Evolutionary conservation across 2,329 filamentous ascomycete species (phyloP).

Genomic region (Septoria linicola): DNA sequence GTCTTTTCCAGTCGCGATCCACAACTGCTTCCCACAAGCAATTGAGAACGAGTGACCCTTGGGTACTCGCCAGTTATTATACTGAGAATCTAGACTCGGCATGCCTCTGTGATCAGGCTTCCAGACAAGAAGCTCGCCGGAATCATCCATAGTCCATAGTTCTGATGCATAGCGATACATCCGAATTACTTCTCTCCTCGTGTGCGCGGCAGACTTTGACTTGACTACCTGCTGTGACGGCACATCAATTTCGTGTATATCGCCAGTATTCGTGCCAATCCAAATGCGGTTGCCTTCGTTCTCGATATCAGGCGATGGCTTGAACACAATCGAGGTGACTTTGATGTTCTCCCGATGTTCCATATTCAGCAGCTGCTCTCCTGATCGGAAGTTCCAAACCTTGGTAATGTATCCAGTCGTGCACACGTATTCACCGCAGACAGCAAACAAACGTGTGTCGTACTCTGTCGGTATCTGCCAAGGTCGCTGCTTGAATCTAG

Average conservation of each 20-base stretch:
- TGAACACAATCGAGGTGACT: conserved; percentile 79
- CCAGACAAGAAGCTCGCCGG: conserved; percentile 85
- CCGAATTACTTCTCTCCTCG: conserved; percentile 73
- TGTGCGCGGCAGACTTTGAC: conserved; percentile 70
- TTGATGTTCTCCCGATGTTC: conserved; percentile 82
- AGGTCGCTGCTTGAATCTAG: conserved; percentile 68
- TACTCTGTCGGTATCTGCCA: conserved; percentile 80
- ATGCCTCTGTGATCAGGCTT: conserved; percentile 68
- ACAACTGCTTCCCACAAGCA: conserved; percentile 78
- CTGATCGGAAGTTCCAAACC: conserved; percentile 82
- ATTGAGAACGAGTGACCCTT: conserved; percentile 86
- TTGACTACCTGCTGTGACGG: conserved; percentile 67
- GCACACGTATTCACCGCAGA: conserved; percentile 84
- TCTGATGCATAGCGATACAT: conserved; percentile 86
- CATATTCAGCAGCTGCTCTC: conserved; percentile 76
- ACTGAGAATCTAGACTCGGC: conserved; percentile 71
- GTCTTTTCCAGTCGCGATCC: conserved; percentile 85
- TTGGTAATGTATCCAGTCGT: conserved; percentile 83
- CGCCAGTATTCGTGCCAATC: conserved; percentile 86
- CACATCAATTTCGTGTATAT: conserved; percentile 86
- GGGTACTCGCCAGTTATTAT: conserved; percentile 74
- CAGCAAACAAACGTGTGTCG: conserved; percentile 80
- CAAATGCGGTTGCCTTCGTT: conserved; percentile 81
- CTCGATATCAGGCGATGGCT: conserved; percentile 72
- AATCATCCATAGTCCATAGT: conserved; percentile 91